These are phyloP conservation scores for Pulveroboletus frians DNA, from an alignment of 768 basidiomycete genomes.

Conservation along the genomic window DNA sequence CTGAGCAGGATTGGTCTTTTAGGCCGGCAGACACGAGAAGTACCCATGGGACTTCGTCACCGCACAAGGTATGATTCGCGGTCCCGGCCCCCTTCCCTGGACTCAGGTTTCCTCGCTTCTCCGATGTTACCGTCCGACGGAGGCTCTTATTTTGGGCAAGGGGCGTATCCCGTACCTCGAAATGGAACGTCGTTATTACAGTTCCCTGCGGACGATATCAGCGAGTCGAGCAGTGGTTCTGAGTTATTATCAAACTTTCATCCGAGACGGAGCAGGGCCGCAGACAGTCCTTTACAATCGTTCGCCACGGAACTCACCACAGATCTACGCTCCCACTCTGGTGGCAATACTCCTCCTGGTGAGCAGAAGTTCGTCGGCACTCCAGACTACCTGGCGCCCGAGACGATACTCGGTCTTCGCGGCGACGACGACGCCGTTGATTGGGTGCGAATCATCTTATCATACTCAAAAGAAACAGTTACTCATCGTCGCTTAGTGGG, in stretches of 20 bases:
- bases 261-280: conserved; percentile 46
- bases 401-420: conserved; percentile 90
- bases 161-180: conserved; percentile 55
- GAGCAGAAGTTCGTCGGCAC: conserved; percentile 97
- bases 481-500: conserved; percentile 65
- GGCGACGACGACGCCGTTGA: conserved; percentile 95
- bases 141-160: conserved; percentile 79
- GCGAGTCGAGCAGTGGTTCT: conserved; percentile 81
- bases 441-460: conserved; percentile 62
- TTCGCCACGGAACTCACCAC: conserved; percentile 83
- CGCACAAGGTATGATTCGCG: conserved; percentile 59
- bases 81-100: conserved; percentile 78
- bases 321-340: conserved; percentile 68
- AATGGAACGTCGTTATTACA: conserved; percentile 62
- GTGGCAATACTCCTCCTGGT: conserved; percentile 62
- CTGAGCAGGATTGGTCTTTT: conserved; percentile 96
- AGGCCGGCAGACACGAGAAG: conserved; percentile 88
- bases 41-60: conserved; percentile 39
- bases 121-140: conserved; percentile 63
- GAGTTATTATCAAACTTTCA: conserved; percentile 61
- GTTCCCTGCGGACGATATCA: conserved; percentile 69
- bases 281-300: conserved; percentile 78
- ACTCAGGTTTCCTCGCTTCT: conserved; percentile 74
- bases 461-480: conserved; percentile 3
- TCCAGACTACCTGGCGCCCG: conserved; percentile 94